Base-by-base conservation (phyloP, 148 eudicot genomes). In the Mesembryanthemum crystallinum region DNA sequence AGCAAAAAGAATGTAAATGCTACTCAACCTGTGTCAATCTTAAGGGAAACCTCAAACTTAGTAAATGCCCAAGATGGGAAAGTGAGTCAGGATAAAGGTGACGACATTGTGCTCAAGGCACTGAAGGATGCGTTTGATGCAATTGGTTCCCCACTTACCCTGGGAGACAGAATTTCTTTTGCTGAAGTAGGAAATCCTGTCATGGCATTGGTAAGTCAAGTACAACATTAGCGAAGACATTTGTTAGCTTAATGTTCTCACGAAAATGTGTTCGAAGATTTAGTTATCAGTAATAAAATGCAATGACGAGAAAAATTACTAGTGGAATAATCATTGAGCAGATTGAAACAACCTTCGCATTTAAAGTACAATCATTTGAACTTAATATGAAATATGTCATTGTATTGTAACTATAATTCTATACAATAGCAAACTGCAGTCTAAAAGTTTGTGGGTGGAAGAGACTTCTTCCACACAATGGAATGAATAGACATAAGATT, bases 161-260 rank as follows among this genome's bases (percentile, higher is more conserved):
- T 86, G 45, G 83, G 83, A 52, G 89, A 83, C 55, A 83, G 77
- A 67, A 77, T 90, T 64, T 90, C 92, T 35, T 95, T 95, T 83
- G 87, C 96, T 78, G 92, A 95, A 80, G 97, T 92, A 35, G 96
- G 94, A 73, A 95, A 95, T 78, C 94, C 98, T 77, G 97, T 89
- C 68, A 92, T 95, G 98, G 83, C 97, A 70, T 64, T 95, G 94
- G 98, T 95, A 85, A 74, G 95, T 83, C 51, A 51, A 29, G 45
- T 51, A 35, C 32, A 57, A 71, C 37, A 37, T 49, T 51, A 35
- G 25, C 20, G 24, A 15, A 24, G 64, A 11, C 29, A 64, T 32
- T 49, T 37, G 21, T 64, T 66, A 65, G 59, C 47, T 32, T 66
- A 51, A 7, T 77, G 11, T 13, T 64, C 24, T 29, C 14, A 12